phyloP scores from a whole-genome alignment of 139 green algal genomes.

The Tetradesmus lagerheimii region DNA sequence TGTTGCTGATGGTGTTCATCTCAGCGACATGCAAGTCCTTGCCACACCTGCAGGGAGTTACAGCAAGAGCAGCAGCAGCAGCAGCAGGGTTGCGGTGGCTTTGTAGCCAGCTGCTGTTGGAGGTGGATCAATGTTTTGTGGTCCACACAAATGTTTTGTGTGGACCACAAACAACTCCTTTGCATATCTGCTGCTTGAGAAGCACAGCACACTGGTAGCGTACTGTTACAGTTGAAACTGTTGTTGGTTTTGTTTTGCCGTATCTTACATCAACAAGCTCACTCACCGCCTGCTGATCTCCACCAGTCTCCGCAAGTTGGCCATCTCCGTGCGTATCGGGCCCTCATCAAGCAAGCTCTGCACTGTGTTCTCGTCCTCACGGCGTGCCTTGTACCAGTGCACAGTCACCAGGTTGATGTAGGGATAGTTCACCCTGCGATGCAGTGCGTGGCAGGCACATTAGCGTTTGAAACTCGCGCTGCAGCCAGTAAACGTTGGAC shows the following conservation, averaged over 20 bases:
- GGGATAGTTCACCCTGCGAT: slow-evolving; percentile 30
- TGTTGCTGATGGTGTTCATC: slow-evolving; percentile 51
- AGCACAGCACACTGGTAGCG: too few species aligned
- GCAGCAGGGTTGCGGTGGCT: background rate
- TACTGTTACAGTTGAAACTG: too few species aligned
- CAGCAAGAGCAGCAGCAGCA: background rate
- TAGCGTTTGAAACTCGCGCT: background rate
- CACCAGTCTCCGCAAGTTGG: slow-evolving; percentile 33
- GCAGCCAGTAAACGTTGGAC: slow-evolving; percentile 23
- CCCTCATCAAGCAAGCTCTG: slow-evolving; percentile 31
- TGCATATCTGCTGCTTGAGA: too few species aligned
- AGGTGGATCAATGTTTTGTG: too few species aligned
- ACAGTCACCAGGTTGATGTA: slow-evolving; percentile 44
- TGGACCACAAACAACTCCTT: too few species aligned
- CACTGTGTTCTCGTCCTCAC: slow-evolving; percentile 29
- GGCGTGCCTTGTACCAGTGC: slow-evolving; percentile 49
- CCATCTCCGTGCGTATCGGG: slow-evolving; percentile 38
- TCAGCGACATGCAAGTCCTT: slow-evolving; percentile 43
- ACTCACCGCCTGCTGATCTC: slow-evolving; percentile 28
- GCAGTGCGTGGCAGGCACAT: too few species aligned
- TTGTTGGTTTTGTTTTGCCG: too few species aligned
- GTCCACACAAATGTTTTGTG: too few species aligned
- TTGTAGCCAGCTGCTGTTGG: too few species aligned
- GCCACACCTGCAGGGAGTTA: background rate
- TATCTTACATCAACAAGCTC: too few species aligned